Evolutionary conservation across 768 basidiomycete genomes (phyloP), one percentile per base, ranked within the genome.

Genomic region (Podaxis sp.): DNA sequence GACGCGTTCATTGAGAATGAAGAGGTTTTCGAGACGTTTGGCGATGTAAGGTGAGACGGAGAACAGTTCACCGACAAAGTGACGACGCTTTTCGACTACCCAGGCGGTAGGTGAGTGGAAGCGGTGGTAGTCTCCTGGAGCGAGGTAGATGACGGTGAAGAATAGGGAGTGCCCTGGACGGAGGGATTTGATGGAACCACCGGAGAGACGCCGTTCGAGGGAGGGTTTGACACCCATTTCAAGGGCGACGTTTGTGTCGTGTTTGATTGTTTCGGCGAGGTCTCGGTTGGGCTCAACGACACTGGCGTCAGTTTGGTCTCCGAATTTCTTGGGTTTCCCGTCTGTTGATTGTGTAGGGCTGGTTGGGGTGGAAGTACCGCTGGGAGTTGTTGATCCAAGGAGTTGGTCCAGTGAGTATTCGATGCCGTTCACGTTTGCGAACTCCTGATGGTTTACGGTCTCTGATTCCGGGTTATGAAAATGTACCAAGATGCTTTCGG

Each of bases 1-100:
- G 8, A 99, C 96, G 24, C 97, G 88, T 77, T 99, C 97, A 72
- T 99, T 99, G n/a, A 99, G 82, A 8, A 99, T 95, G 67, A 99
- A 99, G 17, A 99, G 77, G 72, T 97, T 94, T 71, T 91, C 86
- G 8, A 97, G 80, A 10, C 95, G 87, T 72, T 91, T 91, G 10
- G 92, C 96, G 82, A 99, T 93, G 77, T 89, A 99, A 0, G 97
- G 97, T 3, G 94, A 95, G 24, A 99, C 97, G 10, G 91, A 94
- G 77, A 97, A 99, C 4, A 99, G 80, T 72, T 99, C 96, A 57
- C 95, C 96, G 33, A 95, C 87, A 69, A 99, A 99, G 74, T 99
- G 97, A 44, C 97, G 77, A 64, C 97, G 78, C 71, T 91, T 91
- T 80, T 99, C 96, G 17, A 98, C 96, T 4, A 99, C 95, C 97